Evolutionary conservation across 768 basidiomycete genomes (phyloP), one percentile per base, ranked within the genome.

Genomic region (Rhodotorula graminis): DNA sequence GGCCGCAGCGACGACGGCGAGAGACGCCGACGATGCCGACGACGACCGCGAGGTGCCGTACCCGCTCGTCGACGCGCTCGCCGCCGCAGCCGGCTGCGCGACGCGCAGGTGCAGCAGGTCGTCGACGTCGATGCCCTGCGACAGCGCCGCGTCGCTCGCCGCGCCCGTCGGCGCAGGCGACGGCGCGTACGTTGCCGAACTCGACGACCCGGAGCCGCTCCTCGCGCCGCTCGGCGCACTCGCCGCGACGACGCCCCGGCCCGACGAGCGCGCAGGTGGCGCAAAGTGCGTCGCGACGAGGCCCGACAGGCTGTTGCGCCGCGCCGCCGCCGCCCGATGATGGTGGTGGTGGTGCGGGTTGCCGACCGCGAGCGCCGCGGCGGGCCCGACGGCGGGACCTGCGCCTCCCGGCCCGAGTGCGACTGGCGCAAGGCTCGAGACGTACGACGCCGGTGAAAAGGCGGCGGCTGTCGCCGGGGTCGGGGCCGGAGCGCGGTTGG

Each of bases 401-500:
- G 44, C 44, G 12, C 44, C 44, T 5, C 14, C 18, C 11, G 44
- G 18, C 6, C 44, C 44, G 44, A 46, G 12, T 3, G 21, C 42
- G 40, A 15, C 58, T 5, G 19, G 14, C 1, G 18, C 33, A 11
- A 40, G 10, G 40, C 9, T 42, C 12, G 42, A 15, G 60, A 11
- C 40, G 44, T 27, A 42, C 60, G 60, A 65, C 1, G 53, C 66
- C 18, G 49, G 61, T 18, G 52, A 59, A 33, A 65, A 65, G 46
- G 67, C 67, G 18, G 60, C 44, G 3, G 21, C 40, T 1, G 67
- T 65, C 0, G 71, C 67, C 1, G 71, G 71, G 4, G 71, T 72
- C 23, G 67, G 57, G 0, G 71, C 71, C 10, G 71, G 71, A 7
- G 71, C 47, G 19, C 67, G 59, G 3, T 67, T 57, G 21, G 49